Base-by-base conservation (phyloP, 106 monocot species). In the Cymbidium sinense region DNA sequence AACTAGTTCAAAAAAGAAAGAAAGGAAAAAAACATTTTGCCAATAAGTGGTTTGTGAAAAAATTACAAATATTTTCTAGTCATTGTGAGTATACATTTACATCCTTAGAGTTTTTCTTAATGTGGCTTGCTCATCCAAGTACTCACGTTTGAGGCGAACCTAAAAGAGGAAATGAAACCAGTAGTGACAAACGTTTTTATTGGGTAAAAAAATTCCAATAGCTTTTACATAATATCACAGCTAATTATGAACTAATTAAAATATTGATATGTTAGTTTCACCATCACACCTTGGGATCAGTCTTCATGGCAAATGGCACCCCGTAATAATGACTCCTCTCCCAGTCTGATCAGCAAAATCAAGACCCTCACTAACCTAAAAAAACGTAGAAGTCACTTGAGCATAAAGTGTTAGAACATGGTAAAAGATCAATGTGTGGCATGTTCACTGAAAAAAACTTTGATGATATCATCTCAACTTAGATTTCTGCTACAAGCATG, bases 341-440 rank as follows among this genome's bases (percentile, higher is more conserved):
- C 98, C 98, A 78, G 92, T 82, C 50, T 89, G 88, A 79, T 99
- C 95, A 80, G 98, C 92, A 86, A 99, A 99, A 95, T 99, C 98
- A 80, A 99, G 90, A 70, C 98, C 98, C 75, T 99, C 98, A 71
- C 98, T 99, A 43, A 99, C 95, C 99, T 99, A 81, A 74, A 72
- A 80, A 47, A 50, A 5, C 2, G 11, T 1, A 67, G 4, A 13
- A 31, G 33, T 67, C 3, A 67, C 4, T 3, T 67, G 67, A 33
- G 31, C 12, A 67, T 23, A 67, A 30, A 67, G 33, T 67, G 67
- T 67, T 33, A 33, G 31, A 33, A 33, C n/a, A 33, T 17, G 3
- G 25, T 29, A 64, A 64, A 64, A 1, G 64, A 20, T 64, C 64
- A 64, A 64, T 64, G 12, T 27, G 28, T 29, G 28, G 28, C 64